These are phyloP conservation scores for Triticum monococcum DNA, from an alignment of 176 grass and related monocot genomes.

Conservation along the genomic window DNA sequence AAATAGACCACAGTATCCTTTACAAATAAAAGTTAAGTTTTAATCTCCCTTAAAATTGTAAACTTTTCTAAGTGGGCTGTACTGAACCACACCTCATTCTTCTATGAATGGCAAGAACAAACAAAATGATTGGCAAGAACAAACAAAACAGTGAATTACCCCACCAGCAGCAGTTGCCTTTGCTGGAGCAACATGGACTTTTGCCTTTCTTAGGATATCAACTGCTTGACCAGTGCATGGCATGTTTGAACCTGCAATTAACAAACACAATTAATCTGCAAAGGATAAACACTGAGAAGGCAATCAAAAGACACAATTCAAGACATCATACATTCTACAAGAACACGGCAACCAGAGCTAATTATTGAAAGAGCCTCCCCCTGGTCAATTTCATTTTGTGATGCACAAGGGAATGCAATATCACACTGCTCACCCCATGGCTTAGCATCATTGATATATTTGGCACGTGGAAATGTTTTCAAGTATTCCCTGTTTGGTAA, in stretches of 20 bases:
- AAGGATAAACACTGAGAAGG: not conserved
- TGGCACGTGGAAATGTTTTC: slow-evolving; percentile 86
- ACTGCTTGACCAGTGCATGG: slow-evolving; percentile 80
- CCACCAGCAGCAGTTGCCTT: slow-evolving; percentile 95
- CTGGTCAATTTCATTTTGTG: slow-evolving; percentile 95
- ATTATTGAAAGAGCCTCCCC: slow-evolving; percentile 72
- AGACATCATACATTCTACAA: slow-evolving; percentile 76
- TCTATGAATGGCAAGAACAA: slow-evolving; percentile 10
- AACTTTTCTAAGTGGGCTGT: not conserved
- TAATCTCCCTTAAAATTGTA: not conserved
- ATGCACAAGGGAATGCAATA: slow-evolving; percentile 94
- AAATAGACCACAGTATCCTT: not conserved
- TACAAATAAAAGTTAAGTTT: not conserved
- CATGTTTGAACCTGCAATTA: slow-evolving; percentile 91
- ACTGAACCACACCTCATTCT: not conserved
- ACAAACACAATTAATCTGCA: slow-evolving; percentile 20
- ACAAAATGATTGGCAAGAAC: slow-evolving; percentile 17
- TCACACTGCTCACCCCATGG: slow-evolving; percentile 87
- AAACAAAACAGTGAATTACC: slow-evolving; percentile 62
- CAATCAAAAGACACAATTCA: slow-evolving; percentile 28
- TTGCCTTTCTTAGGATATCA: slow-evolving; percentile 89
- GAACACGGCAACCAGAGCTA: slow-evolving; percentile 79
- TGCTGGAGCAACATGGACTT: slow-evolving; percentile 89
- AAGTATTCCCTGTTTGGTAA: slow-evolving; percentile 80
- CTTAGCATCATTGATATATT: slow-evolving; percentile 81